Base-by-base conservation (phyloP, 83 land plant species). In the Thuja plicata region DNA sequence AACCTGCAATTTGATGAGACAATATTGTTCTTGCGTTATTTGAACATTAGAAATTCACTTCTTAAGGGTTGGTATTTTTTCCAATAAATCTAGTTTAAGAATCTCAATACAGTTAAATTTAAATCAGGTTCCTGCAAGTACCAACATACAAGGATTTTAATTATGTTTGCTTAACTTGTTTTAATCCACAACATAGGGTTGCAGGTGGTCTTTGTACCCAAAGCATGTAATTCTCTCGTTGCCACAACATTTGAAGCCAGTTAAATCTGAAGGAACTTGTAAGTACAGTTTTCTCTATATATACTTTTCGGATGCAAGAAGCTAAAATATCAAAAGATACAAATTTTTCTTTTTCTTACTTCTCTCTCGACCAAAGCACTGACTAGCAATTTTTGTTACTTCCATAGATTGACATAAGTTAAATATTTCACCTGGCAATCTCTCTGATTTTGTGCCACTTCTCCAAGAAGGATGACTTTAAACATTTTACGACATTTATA, bases 1-100 rank as follows among this genome's bases (percentile, higher is more conserved):
- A 94, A 24, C 91, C 96, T 94, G 48, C 41, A 54, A 60, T 54
- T 76, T 32, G 38, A 76, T 12, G 40, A 35, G 35, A 76, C 35
- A 76, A 76, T 34, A 76, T 34, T 76, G 11, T 76, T 32, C 35
- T 35, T 13, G 34, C 3, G 17, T 76, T n/a, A 73, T n/a, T 5
- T 73, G 35, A 73, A n/a, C 11, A n/a, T 30, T 30, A 30, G n/a
- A 71, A 73, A 27, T n/a, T n/a, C 77, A n/a, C 13, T 10, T 73
- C 32, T 9, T 73, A 79, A 57, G 70, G 70, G 24, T 24, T 62
- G 70, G n/a, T 62, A 62, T 62, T 62, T 62, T 8, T 62, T 62
- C 27, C n/a, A 62, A 62, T 21, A 21, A 62, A 62, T 62, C n/a
- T 24, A 4, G 70, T 24, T 62, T 62, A 62, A 62, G 70, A 24